Percentiles rank a stretch among this genome's conserved stretches.
Evolutionary conservation across 305 asterid species (phyloP).

Genomic region (Lippia alba): DNA sequence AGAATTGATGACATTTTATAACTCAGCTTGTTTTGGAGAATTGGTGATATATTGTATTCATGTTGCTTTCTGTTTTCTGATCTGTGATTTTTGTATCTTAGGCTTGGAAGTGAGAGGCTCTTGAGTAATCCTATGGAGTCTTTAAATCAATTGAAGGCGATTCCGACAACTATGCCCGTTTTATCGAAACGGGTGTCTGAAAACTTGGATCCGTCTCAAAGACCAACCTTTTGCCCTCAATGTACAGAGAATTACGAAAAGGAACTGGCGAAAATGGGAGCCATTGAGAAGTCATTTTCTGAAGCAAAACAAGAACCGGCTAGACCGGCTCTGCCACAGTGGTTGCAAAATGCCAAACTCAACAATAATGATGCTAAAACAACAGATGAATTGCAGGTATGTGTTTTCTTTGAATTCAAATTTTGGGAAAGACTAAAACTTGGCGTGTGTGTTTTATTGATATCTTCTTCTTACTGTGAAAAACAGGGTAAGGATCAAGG

Average conservation of each 20-base stretch:
- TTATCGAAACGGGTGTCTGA: conserved; percentile 47
- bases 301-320: conserved; percentile 50
- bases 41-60: not conserved
- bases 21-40: conserved; percentile 16
- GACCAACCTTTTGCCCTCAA: conserved; percentile 48
- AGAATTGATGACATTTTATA: not conserved
- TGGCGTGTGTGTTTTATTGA: not conserved
- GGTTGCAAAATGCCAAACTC: conserved; percentile 83
- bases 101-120: conserved; percentile 66
- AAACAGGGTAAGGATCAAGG: conserved; percentile 62
- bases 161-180: conserved; percentile 41
- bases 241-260: conserved; percentile 58
- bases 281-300: conserved; percentile 61
- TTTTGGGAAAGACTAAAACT: not conserved
- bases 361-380: conserved; percentile 43
- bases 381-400: conserved; percentile 52
- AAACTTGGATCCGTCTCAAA: conserved; percentile 45
- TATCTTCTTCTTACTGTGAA: not conserved
- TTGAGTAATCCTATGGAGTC: conserved; percentile 51
- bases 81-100: conserved; percentile 34
- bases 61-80: not conserved
- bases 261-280: conserved; percentile 53
- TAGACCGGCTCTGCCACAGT: conserved; percentile 60
- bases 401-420: conserved; percentile 6
- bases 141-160: conserved; percentile 52